Evolutionary conservation across 192 early-diverging fungal genomes (phyloP).

Genomic region (Coemansia sp.): DNA sequence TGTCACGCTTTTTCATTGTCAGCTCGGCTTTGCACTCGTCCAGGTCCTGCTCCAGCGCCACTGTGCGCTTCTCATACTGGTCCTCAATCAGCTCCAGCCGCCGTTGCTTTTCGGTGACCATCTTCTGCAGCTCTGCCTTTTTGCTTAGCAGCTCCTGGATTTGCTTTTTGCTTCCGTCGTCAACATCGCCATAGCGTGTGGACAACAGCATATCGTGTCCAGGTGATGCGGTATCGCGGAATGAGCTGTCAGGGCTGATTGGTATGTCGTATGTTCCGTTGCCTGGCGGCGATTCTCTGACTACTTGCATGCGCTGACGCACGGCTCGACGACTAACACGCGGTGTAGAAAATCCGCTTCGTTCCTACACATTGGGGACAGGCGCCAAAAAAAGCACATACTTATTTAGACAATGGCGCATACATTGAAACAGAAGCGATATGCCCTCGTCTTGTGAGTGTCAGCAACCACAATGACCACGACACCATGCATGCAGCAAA

Average conservation of each 20-base stretch:
- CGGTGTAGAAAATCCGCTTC: conserved; percentile 38
- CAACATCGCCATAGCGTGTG: conserved; percentile 13
- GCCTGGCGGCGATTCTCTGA: conserved; percentile 8
- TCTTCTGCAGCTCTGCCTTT: conserved; percentile 35
- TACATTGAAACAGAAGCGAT: background rate
- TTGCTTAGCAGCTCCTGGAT: conserved; percentile 27
- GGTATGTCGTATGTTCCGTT: conserved; percentile 16
- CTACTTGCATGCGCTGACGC: conserved; percentile 18
- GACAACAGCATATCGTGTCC: conserved; percentile 22
- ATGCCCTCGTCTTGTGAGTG: background rate
- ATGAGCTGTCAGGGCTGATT: conserved; percentile 31
- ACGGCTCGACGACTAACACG: conserved; percentile 30
- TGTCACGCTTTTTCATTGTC: conserved; percentile 48
- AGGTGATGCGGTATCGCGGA: conserved; percentile 20
- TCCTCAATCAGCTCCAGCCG: conserved; percentile 30
- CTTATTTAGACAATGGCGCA: conserved; percentile 1
- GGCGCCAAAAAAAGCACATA: background rate
- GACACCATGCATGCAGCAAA: background rate
- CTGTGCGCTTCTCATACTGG: conserved; percentile 31
- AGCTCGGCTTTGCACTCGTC: conserved; percentile 46
- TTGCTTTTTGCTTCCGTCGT: conserved; percentile 12
- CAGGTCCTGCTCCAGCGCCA: conserved; percentile 27
- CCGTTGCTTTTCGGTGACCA: conserved; percentile 21
- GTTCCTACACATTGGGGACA: conserved; percentile 25
- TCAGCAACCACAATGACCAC: background rate